Percentiles rank a stretch among this genome's conserved stretches.
phyloP scores from a whole-genome alignment of 2,329 filamentous ascomycete genomes.

The Ampelomyces quisqualis region DNA sequence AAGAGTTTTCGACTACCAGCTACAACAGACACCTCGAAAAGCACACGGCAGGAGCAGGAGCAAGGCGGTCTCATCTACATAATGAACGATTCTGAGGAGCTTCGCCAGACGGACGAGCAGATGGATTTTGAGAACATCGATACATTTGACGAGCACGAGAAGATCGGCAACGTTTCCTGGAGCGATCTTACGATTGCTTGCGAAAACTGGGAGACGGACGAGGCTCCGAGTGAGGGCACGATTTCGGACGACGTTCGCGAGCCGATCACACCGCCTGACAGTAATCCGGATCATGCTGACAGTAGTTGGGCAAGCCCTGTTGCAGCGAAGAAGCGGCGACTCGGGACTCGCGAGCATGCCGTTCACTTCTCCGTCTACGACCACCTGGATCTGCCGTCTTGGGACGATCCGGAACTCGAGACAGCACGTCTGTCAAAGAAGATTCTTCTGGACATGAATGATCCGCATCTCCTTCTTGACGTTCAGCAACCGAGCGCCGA shows the following conservation, averaged over 20 bases:
- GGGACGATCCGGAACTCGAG: conserved; percentile 77
- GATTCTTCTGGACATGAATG: conserved; percentile 81
- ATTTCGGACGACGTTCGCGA: conserved; percentile 32
- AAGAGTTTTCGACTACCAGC: conserved; percentile 75
- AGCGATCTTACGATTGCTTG: conserved; percentile 83
- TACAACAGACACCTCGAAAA: conserved; percentile 53
- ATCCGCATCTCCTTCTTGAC: conserved; percentile 83
- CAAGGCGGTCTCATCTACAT: conserved; percentile 58
- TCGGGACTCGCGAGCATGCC: conserved; percentile 35
- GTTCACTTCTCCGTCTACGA: conserved; percentile 41
- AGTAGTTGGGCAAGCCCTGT: conserved; percentile 35
- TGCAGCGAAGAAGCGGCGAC: conserved; percentile 67
- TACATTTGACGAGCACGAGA: conserved; percentile 60
- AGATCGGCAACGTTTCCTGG: conserved; percentile 71
- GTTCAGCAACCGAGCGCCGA: conserved; percentile 66
- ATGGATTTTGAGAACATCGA: conserved; percentile 53
- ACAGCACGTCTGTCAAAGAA: conserved; percentile 74
- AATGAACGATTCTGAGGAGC: conserved; percentile 45
- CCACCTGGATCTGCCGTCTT: conserved; percentile 55
- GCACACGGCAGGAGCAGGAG: conserved; percentile 51
- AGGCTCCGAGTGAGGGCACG: conserved; percentile 25
- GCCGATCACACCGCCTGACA: conserved; percentile 31
- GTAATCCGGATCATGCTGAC: conserved; percentile 19
- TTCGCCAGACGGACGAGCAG: conserved; percentile 47
- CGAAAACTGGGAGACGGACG: conserved; percentile 74